phyloP scores from a whole-genome alignment of 2,329 filamentous ascomycete species.

The Exophiala oligosperma region DNA sequence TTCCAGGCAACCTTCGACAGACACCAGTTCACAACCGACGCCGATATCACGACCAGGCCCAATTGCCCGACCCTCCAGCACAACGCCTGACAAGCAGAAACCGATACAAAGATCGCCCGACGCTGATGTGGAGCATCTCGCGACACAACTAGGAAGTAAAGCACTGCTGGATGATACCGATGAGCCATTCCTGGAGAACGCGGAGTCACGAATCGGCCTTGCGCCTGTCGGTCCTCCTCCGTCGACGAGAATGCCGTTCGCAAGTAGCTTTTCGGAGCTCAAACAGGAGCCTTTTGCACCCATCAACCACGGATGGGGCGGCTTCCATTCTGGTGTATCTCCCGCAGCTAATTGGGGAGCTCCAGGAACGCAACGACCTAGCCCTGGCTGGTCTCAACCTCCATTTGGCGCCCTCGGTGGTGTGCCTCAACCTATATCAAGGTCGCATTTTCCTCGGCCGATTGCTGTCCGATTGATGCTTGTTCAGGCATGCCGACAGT shows the following conservation, averaged over 20 bases:
- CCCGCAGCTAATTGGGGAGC: conserved; percentile 22
- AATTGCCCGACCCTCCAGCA: conserved; percentile 83
- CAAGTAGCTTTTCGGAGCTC: conserved; percentile 24
- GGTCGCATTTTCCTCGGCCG: conserved; percentile 62
- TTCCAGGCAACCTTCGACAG: conserved; percentile 71
- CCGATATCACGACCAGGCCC: conserved; percentile 81
- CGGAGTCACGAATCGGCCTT: conserved; percentile 40
- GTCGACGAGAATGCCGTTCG: conserved; percentile 48
- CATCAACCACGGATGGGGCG: conserved; percentile 23
- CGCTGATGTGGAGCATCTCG: conserved; percentile 68
- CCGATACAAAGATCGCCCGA: conserved; percentile 44
- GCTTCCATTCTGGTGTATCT: conserved; percentile 24
- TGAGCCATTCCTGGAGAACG: conserved; percentile 54
- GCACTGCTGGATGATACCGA: conserved; percentile 79
- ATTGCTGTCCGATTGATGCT: conserved; percentile 71
- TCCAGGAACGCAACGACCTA: conserved; percentile 14
- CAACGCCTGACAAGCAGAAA: conserved; percentile 53
- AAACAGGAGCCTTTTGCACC: conserved; percentile 28
- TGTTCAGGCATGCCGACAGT: conserved; percentile 72
- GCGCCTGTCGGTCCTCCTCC: conserved; percentile 52
- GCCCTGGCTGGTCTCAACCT: conserved; percentile 42
- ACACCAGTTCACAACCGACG: conserved; percentile 65
- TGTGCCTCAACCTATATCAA: conserved; percentile 35
- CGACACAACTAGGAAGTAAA: conserved; percentile 83
- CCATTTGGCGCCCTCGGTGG: conserved; percentile 50